A percentile compares a stretch with the other conserved stretches of the same genome.
Conservation (phyloP, 2,329 filamentous ascomycete genomes). For the Diaporthe humulicola region DNA sequence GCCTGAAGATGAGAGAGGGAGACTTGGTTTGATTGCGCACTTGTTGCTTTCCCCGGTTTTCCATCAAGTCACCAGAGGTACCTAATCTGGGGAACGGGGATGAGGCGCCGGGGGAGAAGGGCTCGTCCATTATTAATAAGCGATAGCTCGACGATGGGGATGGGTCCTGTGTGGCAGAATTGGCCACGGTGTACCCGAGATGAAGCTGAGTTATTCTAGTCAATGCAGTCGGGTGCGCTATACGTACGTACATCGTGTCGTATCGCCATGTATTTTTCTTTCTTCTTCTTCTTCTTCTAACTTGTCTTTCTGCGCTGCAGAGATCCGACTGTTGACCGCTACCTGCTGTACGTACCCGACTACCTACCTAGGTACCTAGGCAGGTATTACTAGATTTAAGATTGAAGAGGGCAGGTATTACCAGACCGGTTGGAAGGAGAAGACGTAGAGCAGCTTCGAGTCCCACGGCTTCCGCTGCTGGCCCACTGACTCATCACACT, state of each 20-base stretch:
- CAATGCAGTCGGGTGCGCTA: background rate
- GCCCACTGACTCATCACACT: conserved; percentile 3
- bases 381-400: background rate
- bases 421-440: background rate
- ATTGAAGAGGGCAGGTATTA: background rate
- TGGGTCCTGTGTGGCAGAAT: conserved; percentile 11
- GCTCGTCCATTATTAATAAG: conserved; percentile 31
- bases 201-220: conserved; percentile 28
- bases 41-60: conserved; percentile 19
- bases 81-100: conserved; percentile 30
- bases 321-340: background rate
- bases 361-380: background rate
- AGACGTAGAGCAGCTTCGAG: conserved; percentile 9
- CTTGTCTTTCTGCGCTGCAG: background rate
- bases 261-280: background rate
- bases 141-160: conserved; percentile 8
- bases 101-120: conserved; percentile 7
- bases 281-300: background rate
- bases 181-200: conserved; percentile 29
- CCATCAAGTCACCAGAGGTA: conserved; percentile 18
- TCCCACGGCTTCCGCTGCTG: conserved; percentile 14
- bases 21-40: conserved; percentile 24
- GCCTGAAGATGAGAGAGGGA: background rate
- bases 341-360: background rate
- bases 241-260: background rate